A percentile compares a stretch with the other conserved stretches of the same genome.
Conservation (phyloP, 2,329 filamentous ascomycete genomes). For the Exophiala calicioides region DNA sequence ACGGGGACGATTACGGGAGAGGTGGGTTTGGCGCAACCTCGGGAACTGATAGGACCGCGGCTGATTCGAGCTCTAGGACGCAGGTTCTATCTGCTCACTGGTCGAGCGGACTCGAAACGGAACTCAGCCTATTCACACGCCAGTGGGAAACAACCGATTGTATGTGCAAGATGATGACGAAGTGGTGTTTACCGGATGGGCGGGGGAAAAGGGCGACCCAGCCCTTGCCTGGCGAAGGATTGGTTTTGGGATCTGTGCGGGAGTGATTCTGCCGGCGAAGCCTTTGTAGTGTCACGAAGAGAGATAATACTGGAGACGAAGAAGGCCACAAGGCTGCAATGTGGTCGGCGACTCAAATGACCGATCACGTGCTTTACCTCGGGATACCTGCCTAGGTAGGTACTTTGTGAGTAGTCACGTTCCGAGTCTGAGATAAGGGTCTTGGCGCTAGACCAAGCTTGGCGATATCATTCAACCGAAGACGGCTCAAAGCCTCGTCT, state of each 20-base stretch:
- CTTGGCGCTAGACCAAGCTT: too few species aligned
- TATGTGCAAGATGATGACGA: conserved; percentile 12
- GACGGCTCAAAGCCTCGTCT: too few species aligned
- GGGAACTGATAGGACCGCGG: neutral
- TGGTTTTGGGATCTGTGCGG: conserved; percentile 1
- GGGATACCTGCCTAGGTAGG: too few species aligned
- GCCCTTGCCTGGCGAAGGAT: neutral
- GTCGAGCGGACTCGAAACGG: conserved; percentile 11
- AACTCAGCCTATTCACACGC: conserved; percentile 1
- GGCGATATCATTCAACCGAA: too few species aligned
- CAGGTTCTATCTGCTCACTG: conserved; percentile 8
- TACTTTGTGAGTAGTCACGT: too few species aligned
- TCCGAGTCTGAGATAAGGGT: too few species aligned
- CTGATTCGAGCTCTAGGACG: conserved; percentile 1
- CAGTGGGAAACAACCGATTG: conserved; percentile 4
- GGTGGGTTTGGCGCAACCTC: neutral
- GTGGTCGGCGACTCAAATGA: too few species aligned
- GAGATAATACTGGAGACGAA: too few species aligned
- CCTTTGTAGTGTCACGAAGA: neutral
- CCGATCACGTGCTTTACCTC: too few species aligned
- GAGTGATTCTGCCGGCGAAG: conserved; percentile 4
- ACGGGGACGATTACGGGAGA: conserved; percentile 10
- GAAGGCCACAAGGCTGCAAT: too few species aligned
- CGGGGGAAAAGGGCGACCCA: conserved; percentile 4
- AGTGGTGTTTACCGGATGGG: conserved; percentile 9